Evolutionary conservation across 2,329 filamentous ascomycete species (phyloP).

Genomic region (Aspergillus pseudonomiae): DNA sequence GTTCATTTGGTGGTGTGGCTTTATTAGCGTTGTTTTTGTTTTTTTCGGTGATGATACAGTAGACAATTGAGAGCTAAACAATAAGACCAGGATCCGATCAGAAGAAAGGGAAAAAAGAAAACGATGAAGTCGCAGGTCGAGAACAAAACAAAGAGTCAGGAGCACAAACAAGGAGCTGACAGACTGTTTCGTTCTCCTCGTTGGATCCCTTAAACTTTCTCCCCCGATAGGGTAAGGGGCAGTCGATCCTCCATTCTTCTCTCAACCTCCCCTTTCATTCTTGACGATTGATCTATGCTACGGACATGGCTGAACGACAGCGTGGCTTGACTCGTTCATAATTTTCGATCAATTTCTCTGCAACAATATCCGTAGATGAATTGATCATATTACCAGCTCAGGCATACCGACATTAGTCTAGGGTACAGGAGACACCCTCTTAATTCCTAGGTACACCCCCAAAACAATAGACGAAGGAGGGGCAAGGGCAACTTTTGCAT

Average conservation of each 20-base stretch:
- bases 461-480: background rate
- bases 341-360: background rate
- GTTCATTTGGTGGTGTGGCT: slow-evolving; percentile 17
- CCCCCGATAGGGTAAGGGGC: slow-evolving; percentile 11
- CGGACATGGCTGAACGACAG: no score
- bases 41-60: background rate
- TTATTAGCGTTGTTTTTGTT: background rate
- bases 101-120: background rate
- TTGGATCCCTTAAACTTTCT: background rate
- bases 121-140: background rate
- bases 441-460: background rate
- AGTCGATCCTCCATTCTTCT: slow-evolving; percentile 21
- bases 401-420: background rate
- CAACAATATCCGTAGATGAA: background rate
- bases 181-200: background rate
- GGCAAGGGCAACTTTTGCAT: background rate
- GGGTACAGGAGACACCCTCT: background rate
- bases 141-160: slow-evolving; percentile 10
- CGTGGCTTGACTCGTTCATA: background rate
- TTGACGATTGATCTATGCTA: background rate
- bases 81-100: background rate
- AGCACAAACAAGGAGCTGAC: slow-evolving; percentile 8
- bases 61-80: background rate
- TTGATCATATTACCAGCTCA: background rate
- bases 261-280: slow-evolving; percentile 2